Percentiles rank a stretch among this genome's conserved stretches.
phyloP scores from a whole-genome alignment of 805 yeast species.

The Saccharomyces eubayanus region DNA sequence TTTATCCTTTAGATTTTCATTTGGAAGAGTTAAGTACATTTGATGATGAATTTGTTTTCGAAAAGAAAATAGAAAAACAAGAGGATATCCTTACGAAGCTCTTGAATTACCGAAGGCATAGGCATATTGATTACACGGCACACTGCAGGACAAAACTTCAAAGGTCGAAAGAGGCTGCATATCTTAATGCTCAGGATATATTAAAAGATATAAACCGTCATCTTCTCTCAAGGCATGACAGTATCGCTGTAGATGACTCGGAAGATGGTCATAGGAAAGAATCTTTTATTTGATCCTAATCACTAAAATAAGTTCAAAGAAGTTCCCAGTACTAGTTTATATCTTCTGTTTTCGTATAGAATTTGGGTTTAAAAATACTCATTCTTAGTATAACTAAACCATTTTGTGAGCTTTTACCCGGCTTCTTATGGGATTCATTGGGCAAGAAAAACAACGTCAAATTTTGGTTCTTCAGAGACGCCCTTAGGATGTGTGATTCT shows the following conservation, averaged over 20 bases:
- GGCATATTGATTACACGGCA: conserved; percentile 10
- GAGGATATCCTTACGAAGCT: conserved; percentile 20
- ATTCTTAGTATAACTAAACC: not conserved
- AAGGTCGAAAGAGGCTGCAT: not conserved
- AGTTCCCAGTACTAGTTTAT: not conserved
- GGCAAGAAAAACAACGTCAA: not conserved
- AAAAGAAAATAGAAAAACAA: conserved; percentile 22
- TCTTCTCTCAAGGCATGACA: not conserved
- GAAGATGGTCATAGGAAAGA: not conserved
- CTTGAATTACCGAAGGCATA: conserved; percentile 9
- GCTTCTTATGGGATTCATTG: not conserved
- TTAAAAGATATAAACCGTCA: not conserved
- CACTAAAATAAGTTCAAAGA: not conserved
- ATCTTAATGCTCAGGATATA: not conserved
- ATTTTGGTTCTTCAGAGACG: not conserved
- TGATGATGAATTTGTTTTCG: not conserved
- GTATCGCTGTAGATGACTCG: not conserved
- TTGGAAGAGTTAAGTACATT: not conserved
- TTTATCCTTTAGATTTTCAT: not conserved
- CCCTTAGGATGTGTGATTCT: not conserved
- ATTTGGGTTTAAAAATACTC: not conserved
- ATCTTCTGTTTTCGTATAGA: not conserved
- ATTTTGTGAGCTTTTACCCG: not conserved
- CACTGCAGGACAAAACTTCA: not conserved
- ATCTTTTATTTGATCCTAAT: not conserved